Evolutionary conservation across 148 eudicot genomes (phyloP).

Genomic region (Arbutus unedo): DNA sequence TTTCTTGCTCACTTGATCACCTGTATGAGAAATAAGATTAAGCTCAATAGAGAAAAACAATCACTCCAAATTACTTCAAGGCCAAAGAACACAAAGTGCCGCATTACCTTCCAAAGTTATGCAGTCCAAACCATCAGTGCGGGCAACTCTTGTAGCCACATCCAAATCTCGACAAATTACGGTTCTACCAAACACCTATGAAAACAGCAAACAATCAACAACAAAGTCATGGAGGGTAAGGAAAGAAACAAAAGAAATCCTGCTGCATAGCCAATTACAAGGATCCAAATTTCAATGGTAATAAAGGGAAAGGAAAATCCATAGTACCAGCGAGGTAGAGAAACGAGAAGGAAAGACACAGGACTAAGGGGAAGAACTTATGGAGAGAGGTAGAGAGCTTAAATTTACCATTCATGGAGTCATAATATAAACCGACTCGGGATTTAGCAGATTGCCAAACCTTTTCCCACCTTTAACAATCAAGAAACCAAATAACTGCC

Average conservation of each 20-base stretch:
- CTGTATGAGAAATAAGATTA: constrained; percentile 37
- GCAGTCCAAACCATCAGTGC: constrained; percentile 86
- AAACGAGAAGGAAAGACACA: not conserved
- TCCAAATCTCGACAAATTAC: constrained; percentile 91
- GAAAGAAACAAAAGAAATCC: not conserved
- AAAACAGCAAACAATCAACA: not conserved
- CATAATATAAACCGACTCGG: not conserved
- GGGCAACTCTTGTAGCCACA: constrained; percentile 93
- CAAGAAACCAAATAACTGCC: not conserved
- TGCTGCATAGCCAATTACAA: not conserved
- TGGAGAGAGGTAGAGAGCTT: not conserved
- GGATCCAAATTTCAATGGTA: not conserved
- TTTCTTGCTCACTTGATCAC: constrained; percentile 99
- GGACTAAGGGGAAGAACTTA: not conserved
- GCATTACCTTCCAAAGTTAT: constrained; percentile 88
- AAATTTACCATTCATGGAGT: not conserved
- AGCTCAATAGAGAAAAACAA: constrained; percentile 16
- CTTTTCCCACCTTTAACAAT: not conserved
- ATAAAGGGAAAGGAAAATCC: not conserved
- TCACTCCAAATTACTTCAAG: not conserved
- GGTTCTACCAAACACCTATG: constrained; percentile 86
- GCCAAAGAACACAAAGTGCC: constrained; percentile 13
- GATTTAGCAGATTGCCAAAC: not conserved
- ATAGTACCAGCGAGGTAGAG: not conserved
- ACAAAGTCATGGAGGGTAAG: not conserved